phyloP scores from a whole-genome alignment of 106 monocot species.

The Xerophyta viscosa region DNA sequence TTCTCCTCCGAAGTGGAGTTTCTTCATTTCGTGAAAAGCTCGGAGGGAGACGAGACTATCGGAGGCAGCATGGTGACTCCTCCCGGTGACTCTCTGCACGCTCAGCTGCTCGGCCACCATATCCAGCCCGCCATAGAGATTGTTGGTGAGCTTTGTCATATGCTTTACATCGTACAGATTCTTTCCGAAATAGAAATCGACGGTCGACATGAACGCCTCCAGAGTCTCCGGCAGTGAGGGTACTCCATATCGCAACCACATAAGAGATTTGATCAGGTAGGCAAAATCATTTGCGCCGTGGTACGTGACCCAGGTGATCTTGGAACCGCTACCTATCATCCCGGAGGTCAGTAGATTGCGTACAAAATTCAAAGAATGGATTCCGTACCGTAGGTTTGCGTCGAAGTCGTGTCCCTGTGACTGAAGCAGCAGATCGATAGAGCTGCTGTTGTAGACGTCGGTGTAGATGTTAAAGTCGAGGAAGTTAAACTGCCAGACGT shows the following conservation, averaged over 20 bases:
- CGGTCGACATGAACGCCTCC: slow-evolving; percentile 11
- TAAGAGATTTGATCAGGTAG: slow-evolving; percentile 38
- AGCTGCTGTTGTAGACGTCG: slow-evolving; percentile 2
- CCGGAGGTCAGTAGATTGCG: slow-evolving; percentile 30
- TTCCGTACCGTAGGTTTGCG: slow-evolving; percentile 14
- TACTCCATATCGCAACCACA: slow-evolving; percentile 8
- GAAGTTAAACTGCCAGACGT: slow-evolving; percentile 39
- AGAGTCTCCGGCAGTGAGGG: slow-evolving; percentile 12
- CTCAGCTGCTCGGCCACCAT: slow-evolving; percentile 18
- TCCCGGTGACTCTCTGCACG: slow-evolving; percentile 20
- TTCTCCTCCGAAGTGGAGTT: neutral
- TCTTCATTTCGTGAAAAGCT: slow-evolving; percentile 18
- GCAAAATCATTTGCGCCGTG: slow-evolving; percentile 42
- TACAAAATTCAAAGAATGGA: slow-evolving; percentile 21
- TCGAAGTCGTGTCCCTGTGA: slow-evolving; percentile 25
- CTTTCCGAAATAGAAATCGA: too few relatives aligned
- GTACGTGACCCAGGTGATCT: slow-evolving; percentile 26
- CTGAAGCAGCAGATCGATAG: slow-evolving; percentile 9
- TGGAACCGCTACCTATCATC: slow-evolving; percentile 13
- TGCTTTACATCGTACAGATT: slow-evolving; percentile 51
- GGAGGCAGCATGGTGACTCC: slow-evolving; percentile 42
- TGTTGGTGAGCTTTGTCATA: slow-evolving; percentile 20
- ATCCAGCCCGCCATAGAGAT: slow-evolving; percentile 38
- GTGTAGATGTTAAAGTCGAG: slow-evolving; percentile 30
- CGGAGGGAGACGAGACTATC: slow-evolving; percentile 24